Evolutionary conservation across 1,284 basidiomycete genomes (phyloP), one percentile per base, ranked within the genome.

Genomic region (Lignosus rhinocerotis): DNA sequence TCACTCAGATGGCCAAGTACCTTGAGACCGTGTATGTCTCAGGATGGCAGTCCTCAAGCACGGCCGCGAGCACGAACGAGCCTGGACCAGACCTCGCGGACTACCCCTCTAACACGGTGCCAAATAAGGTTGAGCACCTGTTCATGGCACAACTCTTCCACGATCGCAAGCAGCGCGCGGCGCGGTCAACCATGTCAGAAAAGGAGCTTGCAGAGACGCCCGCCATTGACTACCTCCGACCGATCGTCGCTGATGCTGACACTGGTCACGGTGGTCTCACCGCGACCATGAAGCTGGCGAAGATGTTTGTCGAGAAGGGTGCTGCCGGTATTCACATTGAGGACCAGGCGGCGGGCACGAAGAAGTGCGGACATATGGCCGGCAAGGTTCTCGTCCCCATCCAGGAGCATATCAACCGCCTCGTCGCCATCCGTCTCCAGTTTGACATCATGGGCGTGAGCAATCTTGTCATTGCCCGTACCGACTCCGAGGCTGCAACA

Each of bases 21-120:
- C 90, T 98, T 67, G 96, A 99, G 77, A 96, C 95, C 3, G 92
- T 99, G 65, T 99, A 99, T 73, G 93, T 99, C 51, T 98, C 96
- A 12, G 96, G 96, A 9, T 99, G 96, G 96, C 93, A 94, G 68
- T 92, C 90, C 14, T 94, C 92, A 16, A 97, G 94, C 66, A 98
- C 94, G 4, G 93, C 93, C 31, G 92, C 92, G 0, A 92, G 87
- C 71, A 91, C 90, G 45, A 92, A 98, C 69, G 96, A 99, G 75
- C 96, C 96, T 30, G 96, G 96, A 46, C 96, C 96, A 16, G 97
- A 99, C 83, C 92, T 99, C 72, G 96, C 86, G 79, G 93, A 96
- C 74, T 96, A 96, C 74, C 94, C 94, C 1, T 96, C 92, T 59
- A 96, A 94, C 75, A 96, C 94, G 16, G 94, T 96, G 0, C 94